Conservation (phyloP, 139 green algal species). For the Diplosphaera chodatii region DNA sequence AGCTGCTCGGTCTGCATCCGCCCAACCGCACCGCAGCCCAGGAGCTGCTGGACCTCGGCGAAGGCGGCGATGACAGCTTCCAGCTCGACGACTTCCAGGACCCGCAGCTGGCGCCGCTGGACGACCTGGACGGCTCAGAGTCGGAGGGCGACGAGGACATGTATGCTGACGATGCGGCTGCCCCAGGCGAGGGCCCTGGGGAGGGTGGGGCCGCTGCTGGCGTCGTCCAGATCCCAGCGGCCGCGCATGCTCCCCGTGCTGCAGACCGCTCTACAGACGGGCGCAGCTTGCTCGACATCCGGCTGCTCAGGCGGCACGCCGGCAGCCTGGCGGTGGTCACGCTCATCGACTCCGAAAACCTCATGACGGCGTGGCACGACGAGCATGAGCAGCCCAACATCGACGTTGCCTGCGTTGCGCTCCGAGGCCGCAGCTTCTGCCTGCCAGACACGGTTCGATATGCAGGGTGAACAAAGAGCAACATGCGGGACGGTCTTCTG, state of each 20-base stretch:
- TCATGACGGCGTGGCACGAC: constrained; percentile 17
- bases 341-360: constrained; percentile 21
- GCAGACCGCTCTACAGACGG: not conserved
- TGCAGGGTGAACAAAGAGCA: not conserved
- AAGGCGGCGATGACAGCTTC: too few species aligned
- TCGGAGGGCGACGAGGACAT: not conserved
- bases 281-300: constrained; percentile 11
- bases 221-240: too few species aligned
- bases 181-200: too few species aligned
- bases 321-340: constrained; percentile 20
- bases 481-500: too few species aligned
- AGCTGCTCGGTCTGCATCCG: too few species aligned
- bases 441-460: not conserved
- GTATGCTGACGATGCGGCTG: not conserved
- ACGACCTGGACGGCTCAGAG: not conserved
- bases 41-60: too few species aligned
- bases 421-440: not conserved
- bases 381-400: constrained; percentile 25
- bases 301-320: constrained; percentile 3
- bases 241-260: too few species aligned
- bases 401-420: constrained; percentile 10
- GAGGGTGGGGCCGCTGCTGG: too few species aligned
- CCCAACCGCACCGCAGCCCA: too few species aligned
- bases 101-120: not conserved
- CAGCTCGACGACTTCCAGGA: too few species aligned